phyloP scores from a whole-genome alignment of 345 rosid genomes.

The Eutrema japonicum region DNA sequence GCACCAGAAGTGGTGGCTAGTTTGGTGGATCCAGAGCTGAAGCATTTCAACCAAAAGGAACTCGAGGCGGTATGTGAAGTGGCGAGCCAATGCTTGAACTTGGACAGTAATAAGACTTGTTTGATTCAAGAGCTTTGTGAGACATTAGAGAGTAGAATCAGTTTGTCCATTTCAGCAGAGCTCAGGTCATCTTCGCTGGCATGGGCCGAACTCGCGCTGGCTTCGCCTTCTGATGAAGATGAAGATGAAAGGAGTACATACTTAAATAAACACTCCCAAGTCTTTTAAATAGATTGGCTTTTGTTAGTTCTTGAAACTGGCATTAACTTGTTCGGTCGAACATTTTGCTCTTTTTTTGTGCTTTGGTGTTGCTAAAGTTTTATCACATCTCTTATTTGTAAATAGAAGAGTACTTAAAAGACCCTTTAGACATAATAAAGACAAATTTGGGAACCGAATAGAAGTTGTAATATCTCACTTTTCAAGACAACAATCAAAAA shows the following conservation, averaged over 20 bases:
- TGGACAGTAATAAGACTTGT: conserved; percentile 43
- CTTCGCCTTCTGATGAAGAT: conserved; percentile 52
- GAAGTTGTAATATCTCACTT: background rate
- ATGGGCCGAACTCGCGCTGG: conserved; percentile 93
- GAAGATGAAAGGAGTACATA: conserved; percentile 30
- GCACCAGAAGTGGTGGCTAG: conserved; percentile 64
- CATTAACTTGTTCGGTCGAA: background rate
- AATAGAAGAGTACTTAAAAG: background rate
- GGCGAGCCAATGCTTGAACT: conserved; percentile 64
- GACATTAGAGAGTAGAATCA: conserved; percentile 71
- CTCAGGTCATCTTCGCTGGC: conserved; percentile 82
- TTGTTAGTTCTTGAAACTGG: background rate
- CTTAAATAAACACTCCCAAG: background rate
- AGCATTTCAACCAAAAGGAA: conserved; percentile 71
- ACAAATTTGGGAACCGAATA: conserved; percentile 5
- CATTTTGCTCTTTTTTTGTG: background rate
- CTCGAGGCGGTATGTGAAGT: conserved; percentile 80
- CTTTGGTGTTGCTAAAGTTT: background rate
- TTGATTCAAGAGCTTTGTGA: conserved; percentile 55
- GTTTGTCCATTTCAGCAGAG: conserved; percentile 67
- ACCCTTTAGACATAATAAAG: too few species aligned
- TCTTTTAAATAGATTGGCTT: background rate
- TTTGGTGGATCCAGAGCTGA: conserved; percentile 86
- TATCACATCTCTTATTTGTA: conserved; percentile 3
- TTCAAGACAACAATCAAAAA: background rate